A percentile compares a stretch with the other conserved stretches of the same genome.
phyloP scores from a whole-genome alignment of 768 basidiomycete species.

The Hysterangium stoloniferum region DNA sequence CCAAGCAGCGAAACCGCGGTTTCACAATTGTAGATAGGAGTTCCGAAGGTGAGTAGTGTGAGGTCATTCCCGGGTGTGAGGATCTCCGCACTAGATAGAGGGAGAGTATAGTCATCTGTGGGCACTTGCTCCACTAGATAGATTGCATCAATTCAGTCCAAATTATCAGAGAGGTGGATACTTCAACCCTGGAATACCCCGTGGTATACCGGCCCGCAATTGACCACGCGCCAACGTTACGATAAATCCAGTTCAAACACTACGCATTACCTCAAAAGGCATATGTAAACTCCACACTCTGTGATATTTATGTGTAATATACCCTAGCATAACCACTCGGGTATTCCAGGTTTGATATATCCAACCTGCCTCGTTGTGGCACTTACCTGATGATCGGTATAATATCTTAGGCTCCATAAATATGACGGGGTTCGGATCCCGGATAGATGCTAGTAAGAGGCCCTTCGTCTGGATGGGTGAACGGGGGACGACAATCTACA shows the following conservation, averaged over 20 bases:
- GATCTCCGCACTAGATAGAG: slow-evolving; percentile 73
- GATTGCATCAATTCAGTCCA: not conserved
- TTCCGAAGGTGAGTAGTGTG: slow-evolving; percentile 92
- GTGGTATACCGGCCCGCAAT: too few relatives aligned
- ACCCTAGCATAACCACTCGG: too few relatives aligned
- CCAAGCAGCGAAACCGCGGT: slow-evolving; percentile 67
- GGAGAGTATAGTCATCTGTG: slow-evolving; percentile 77
- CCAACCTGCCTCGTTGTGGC: not conserved
- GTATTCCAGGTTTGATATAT: not conserved
- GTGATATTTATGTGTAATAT: too few relatives aligned
- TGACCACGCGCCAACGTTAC: too few relatives aligned
- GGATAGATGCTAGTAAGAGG: slow-evolving; percentile 73
- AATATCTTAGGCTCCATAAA: slow-evolving; percentile 95
- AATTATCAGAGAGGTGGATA: not conserved
- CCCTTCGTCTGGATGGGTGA: slow-evolving; percentile 97
- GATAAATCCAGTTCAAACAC: too few relatives aligned
- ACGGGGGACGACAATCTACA: slow-evolving; percentile 77
- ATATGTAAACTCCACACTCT: too few relatives aligned
- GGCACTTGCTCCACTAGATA: slow-evolving; percentile 85
- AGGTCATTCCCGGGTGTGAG: slow-evolving; percentile 71
- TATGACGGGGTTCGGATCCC: slow-evolving; percentile 89
- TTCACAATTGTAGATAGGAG: slow-evolving; percentile 86
- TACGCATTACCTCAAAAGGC: too few relatives aligned
- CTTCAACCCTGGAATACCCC: too few relatives aligned
- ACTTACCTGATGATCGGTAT: slow-evolving; percentile 76